Evolutionary conservation across 2,329 filamentous ascomycete species (phyloP).

Genomic region (Eutypella sp.): DNA sequence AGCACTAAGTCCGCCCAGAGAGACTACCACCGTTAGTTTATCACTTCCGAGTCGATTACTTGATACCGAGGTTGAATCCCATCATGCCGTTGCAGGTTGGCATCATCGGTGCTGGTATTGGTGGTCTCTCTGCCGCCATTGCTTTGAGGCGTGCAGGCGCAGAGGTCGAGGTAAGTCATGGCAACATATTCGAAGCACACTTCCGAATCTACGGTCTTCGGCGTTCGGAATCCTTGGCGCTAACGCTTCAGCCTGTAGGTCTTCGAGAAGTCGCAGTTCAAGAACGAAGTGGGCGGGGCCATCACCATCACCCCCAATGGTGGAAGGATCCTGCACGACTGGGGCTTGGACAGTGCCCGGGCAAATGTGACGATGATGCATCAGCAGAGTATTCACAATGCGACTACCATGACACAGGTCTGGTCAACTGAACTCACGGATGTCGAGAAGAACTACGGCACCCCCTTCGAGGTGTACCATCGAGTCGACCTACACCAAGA

Average conservation of each 20-base stretch:
- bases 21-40: too few species aligned
- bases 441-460: conserved; percentile 20
- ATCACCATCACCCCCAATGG: conserved; percentile 26
- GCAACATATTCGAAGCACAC: not conserved
- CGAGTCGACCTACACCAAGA: conserved; percentile 24
- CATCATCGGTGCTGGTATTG: conserved; percentile 27
- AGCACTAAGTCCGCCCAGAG: too few species aligned
- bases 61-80: too few species aligned
- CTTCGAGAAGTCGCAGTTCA: conserved; percentile 25
- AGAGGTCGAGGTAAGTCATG: conserved; percentile 15
- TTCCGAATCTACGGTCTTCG: not conserved
- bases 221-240: too few species aligned
- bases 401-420: conserved; percentile 12
- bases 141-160: conserved; percentile 21
- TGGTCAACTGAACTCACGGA: conserved; percentile 10
- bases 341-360: conserved; percentile 23
- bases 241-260: conserved; percentile 13
- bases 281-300: conserved; percentile 24
- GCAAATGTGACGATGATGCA: conserved; percentile 15
- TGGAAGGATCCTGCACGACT: conserved; percentile 15
- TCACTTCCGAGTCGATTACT: too few species aligned
- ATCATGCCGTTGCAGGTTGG: conserved; percentile 19
- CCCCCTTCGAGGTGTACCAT: conserved; percentile 18
- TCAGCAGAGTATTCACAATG: conserved; percentile 17
- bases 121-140: conserved; percentile 26